Conservation (phyloP, 441 rosid species). For the Populus hybrid region DNA sequence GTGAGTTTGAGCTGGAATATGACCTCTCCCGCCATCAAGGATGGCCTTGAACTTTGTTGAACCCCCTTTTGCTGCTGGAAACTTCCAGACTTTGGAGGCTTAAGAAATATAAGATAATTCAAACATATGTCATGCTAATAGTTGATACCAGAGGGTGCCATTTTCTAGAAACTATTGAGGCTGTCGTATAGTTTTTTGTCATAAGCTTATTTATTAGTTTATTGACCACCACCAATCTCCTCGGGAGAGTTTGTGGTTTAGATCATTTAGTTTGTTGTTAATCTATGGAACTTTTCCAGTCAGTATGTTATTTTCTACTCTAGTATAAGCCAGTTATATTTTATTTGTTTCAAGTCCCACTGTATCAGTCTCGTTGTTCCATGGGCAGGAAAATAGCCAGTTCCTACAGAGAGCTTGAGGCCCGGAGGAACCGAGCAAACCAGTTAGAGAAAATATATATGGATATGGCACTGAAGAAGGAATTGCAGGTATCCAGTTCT, state of each 20-base stretch:
- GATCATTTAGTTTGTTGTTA: background rate
- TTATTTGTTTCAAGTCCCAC: background rate
- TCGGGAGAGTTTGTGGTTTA: background rate
- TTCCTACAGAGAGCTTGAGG: conserved; percentile 76
- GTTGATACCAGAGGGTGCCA: too few species aligned
- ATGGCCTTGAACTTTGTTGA: too few species aligned
- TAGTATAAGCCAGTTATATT: background rate
- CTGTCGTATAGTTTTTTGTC: too few species aligned
- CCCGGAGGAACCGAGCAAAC: conserved; percentile 55
- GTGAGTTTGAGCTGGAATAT: too few species aligned
- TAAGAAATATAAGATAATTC: too few species aligned
- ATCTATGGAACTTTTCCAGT: background rate
- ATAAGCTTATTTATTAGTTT: too few species aligned
- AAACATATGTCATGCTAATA: too few species aligned
- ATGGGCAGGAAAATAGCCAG: conserved; percentile 50
- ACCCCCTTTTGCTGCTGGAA: too few species aligned
- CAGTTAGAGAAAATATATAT: conserved; percentile 63
- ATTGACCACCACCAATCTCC: background rate
- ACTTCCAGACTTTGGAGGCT: too few species aligned
- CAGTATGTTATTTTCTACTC: background rate
- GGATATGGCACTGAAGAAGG: conserved; percentile 82
- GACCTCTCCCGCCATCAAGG: too few species aligned
- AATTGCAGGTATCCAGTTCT: conserved; percentile 57
- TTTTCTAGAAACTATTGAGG: too few species aligned
- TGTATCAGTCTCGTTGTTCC: background rate